Evolutionary conservation across 345 rosid species (phyloP).

Genomic region (Aurinia saxatilis): DNA sequence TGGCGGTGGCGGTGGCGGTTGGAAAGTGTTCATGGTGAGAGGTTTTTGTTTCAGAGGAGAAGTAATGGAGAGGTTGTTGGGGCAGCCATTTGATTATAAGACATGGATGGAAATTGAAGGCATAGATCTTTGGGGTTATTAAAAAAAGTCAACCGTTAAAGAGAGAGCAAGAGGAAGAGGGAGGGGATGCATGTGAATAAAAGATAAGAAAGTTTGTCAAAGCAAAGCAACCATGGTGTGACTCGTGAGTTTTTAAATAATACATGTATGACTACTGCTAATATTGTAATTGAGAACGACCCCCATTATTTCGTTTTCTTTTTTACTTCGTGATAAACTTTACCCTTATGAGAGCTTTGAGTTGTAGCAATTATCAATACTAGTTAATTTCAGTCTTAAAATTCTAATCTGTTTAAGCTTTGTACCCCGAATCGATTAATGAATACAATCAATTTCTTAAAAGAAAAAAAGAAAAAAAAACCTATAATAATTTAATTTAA

Average conservation of each 20-base stretch:
- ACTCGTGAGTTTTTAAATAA: neutral
- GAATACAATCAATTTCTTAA: no score
- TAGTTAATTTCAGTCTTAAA: no score
- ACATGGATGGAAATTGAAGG: slow-evolving; percentile 16
- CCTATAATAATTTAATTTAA: no score
- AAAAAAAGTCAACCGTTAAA: slow-evolving; percentile 35
- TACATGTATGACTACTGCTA: neutral
- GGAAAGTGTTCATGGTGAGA: slow-evolving; percentile 17
- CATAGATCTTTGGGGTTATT: slow-evolving; percentile 15
- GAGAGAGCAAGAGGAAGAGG: no score
- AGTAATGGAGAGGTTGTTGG: slow-evolving; percentile 18
- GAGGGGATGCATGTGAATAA: slow-evolving; percentile 28
- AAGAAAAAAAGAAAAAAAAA: no score
- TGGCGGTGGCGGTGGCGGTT: slow-evolving; percentile 11
- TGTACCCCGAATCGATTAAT: no score
- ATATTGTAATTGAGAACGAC: neutral
- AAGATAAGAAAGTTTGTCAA: slow-evolving; percentile 23
- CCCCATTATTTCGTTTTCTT: no score
- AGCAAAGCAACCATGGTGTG: slow-evolving; percentile 23
- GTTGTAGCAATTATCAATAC: no score
- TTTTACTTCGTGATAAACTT: no score
- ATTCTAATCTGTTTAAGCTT: no score
- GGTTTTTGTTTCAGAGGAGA: neutral
- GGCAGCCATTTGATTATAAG: slow-evolving; percentile 19
- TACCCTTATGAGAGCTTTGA: no score